Evolutionary conservation across 306 rosid species (phyloP).

Genomic region (Sechiopsis laciniata): DNA sequence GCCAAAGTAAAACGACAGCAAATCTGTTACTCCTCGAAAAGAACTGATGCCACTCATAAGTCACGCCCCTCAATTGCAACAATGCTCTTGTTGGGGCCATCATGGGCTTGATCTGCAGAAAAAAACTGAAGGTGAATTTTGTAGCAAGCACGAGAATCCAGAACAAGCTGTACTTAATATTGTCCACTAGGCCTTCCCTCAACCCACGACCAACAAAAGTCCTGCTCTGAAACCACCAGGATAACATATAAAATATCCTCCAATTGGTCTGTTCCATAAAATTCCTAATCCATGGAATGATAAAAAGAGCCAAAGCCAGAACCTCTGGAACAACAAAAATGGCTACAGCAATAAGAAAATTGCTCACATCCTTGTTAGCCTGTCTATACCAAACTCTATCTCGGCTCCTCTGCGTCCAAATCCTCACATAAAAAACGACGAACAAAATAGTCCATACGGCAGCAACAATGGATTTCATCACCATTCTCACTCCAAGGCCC

Average conservation of each 20-base stretch:
- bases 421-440: conserved; percentile 64
- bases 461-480: conserved; percentile 65
- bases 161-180: conserved; percentile 64
- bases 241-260: conserved; percentile 67
- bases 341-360: conserved; percentile 52
- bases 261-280: conserved; percentile 80
- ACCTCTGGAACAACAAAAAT: conserved; percentile 75
- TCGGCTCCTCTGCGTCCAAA: conserved; percentile 58
- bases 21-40: conserved; percentile 46
- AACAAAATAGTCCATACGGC: conserved; percentile 64
- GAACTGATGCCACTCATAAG: conserved; percentile 61
- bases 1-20: conserved; percentile 71
- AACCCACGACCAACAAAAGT: conserved; percentile 89
- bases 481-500: conserved; percentile 73
- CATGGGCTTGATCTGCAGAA: conserved; percentile 87
- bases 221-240: conserved; percentile 95
- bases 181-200: conserved; percentile 86
- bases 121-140: conserved; percentile 76
- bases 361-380: conserved; percentile 48
- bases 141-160: conserved; percentile 80
- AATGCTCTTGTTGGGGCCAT: conserved; percentile 60
- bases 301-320: conserved; percentile 57
- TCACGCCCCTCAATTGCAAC: conserved; percentile 34
- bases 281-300: conserved; percentile 83
- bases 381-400: conserved; percentile 58